Evolutionary conservation across 352 stramenopile genomes (phyloP).

Genomic region (Globisporangium takayamanum): DNA sequence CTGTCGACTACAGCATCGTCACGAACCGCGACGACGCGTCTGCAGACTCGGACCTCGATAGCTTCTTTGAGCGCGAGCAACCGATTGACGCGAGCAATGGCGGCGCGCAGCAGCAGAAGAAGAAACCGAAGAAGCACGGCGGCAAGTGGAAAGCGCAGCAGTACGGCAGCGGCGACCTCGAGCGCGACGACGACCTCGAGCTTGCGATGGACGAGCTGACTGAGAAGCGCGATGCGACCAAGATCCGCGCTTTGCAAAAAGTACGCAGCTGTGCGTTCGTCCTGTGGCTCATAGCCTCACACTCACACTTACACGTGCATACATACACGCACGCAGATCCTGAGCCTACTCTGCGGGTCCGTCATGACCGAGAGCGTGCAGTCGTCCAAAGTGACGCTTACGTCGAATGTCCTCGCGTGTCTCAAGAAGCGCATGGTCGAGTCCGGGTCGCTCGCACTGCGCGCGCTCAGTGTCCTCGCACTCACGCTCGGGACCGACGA

Average conservation of each 20-base stretch:
- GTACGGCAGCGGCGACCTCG: conserved; percentile 18
- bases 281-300: not conserved
- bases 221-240: conserved; percentile 60
- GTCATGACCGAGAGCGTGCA: conserved; percentile 40
- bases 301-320: not conserved
- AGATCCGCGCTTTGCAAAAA: conserved; percentile 47
- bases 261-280: conserved; percentile 7
- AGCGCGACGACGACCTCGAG: conserved; percentile 38
- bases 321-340: conserved; percentile 17
- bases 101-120: not conserved
- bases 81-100: conserved; percentile 1
- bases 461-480: conserved; percentile 38
- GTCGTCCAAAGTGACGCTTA: conserved; percentile 30
- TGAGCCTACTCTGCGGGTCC: conserved; percentile 28
- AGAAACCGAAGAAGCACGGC: conserved; percentile 16
- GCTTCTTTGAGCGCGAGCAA: conserved; percentile 43
- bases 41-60: conserved; percentile 54
- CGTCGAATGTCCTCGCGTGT: conserved; percentile 32
- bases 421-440: conserved; percentile 57
- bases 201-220: conserved; percentile 44
- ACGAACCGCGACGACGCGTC: conserved; percentile 43
- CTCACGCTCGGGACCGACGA: conserved; percentile 53
- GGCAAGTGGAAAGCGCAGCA: conserved; percentile 33
- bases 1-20: conserved; percentile 27
- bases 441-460: conserved; percentile 39